These are phyloP conservation scores for Pleurozium schreberi DNA, from an alignment of 225 moss, liverwort and hornwort genomes.

Conservation along the genomic window DNA sequence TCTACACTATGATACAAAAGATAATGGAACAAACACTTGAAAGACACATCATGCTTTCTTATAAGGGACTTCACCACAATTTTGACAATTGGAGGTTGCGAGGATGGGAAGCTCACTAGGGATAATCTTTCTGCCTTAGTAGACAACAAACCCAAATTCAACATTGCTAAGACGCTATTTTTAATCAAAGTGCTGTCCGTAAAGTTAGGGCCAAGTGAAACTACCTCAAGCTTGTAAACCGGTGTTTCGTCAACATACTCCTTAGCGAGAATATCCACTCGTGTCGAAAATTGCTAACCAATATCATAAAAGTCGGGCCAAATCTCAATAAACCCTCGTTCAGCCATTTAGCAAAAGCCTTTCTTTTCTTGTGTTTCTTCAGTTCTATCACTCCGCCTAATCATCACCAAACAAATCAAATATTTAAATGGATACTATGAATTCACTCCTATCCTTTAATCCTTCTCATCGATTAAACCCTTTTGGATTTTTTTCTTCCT, in stretches of 20 bases:
- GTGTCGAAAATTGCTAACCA: constrained; percentile 96
- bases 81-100: too few species aligned
- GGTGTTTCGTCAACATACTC: constrained; percentile 96
- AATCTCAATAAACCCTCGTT: constrained; percentile 86
- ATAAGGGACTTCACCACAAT: too few species aligned
- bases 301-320: constrained; percentile 99
- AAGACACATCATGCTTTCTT: too few species aligned
- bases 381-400: constrained; percentile 81
- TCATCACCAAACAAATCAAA: neutral
- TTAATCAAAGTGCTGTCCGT: too few species aligned
- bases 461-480: neutral
- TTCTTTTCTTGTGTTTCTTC: constrained; percentile 64
- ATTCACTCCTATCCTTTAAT: neutral
- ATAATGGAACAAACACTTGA: too few species aligned
- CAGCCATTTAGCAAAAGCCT: constrained; percentile 81
- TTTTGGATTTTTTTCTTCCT: neutral
- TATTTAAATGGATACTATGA: neutral
- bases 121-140: too few species aligned
- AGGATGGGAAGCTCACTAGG: too few species aligned
- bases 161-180: too few species aligned
- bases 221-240: too few species aligned
- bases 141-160: too few species aligned
- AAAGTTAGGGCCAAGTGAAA: too few species aligned
- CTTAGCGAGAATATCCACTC: constrained; percentile 89
- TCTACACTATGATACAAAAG: too few species aligned